Conservation (phyloP, 139 green algal species). For the Ettlia oleoabundans region DNA sequence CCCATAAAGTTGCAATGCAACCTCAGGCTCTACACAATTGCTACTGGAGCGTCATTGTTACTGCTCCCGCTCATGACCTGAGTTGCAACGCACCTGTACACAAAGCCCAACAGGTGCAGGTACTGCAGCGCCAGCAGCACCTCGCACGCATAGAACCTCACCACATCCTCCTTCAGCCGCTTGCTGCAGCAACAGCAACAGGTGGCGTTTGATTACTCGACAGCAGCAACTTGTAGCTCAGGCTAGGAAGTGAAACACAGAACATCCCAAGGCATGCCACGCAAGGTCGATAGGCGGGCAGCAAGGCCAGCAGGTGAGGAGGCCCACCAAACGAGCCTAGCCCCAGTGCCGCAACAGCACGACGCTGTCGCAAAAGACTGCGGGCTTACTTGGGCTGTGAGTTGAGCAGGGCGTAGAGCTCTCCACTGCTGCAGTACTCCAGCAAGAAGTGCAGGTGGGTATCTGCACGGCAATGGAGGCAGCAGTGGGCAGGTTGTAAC, state of each 20-base stretch:
- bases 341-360: not conserved
- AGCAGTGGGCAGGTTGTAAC: not conserved
- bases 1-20: too few species aligned
- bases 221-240: too few species aligned
- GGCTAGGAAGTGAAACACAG: too few species aligned
- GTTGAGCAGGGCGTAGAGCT: constrained; percentile 84
- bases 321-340: too few species aligned
- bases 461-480: constrained; percentile 36
- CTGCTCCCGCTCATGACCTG: too few species aligned
- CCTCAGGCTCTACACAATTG: too few species aligned
- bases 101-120: constrained; percentile 94
- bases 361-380: too few species aligned
- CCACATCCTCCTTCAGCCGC: constrained; percentile 78
- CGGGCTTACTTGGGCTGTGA: constrained; percentile 56
- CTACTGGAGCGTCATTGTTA: too few species aligned
- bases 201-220: too few species aligned
- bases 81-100: constrained; percentile 76
- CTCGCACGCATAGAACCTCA: constrained; percentile 93
- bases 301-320: not conserved
- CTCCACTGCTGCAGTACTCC: constrained; percentile 78
- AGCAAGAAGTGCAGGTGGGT: constrained; percentile 90
- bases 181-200: constrained; percentile 48
- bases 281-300: not conserved
- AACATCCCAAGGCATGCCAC: not conserved
- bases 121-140: constrained; percentile 98